A percentile compares a stretch with the other conserved stretches of the same genome.
These are phyloP conservation scores for Immersiella caudata DNA, from an alignment of 495 filamentous ascomycete species.

Conservation along the genomic window DNA sequence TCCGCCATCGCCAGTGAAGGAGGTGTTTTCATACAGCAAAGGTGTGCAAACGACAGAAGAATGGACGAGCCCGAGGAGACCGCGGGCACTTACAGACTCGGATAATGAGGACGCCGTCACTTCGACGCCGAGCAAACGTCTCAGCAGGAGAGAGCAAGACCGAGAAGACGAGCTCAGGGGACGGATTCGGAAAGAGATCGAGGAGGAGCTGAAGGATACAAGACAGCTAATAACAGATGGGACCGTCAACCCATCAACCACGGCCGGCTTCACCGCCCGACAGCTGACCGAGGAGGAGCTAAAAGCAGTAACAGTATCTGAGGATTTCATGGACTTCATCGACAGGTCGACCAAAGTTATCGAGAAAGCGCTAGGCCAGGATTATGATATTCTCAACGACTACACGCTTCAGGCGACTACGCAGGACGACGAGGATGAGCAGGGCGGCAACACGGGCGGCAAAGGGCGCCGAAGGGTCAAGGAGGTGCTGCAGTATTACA, in stretches of 20 bases:
- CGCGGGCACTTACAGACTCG: constrained; percentile 56
- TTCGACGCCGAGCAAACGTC: constrained; percentile 61
- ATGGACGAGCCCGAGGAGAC: constrained; percentile 58
- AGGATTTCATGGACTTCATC: constrained; percentile 93
- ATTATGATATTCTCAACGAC: constrained; percentile 92
- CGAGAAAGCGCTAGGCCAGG: constrained; percentile 88
- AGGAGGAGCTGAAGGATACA: constrained; percentile 80
- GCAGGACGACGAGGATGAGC: constrained; percentile 82
- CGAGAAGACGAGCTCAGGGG: constrained; percentile 87
- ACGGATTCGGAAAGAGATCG: constrained; percentile 84
- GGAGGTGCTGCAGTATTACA: constrained; percentile 89
- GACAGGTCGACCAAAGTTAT: constrained; percentile 96
- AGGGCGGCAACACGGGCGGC: constrained; percentile 65
- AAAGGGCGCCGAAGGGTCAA: constrained; percentile 79
- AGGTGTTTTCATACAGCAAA: constrained; percentile 93
- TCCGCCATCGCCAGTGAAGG: constrained; percentile 69
- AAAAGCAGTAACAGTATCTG: constrained; percentile 84
- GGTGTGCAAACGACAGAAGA: constrained; percentile 81
- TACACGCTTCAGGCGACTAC: constrained; percentile 79
- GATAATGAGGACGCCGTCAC: constrained; percentile 57
- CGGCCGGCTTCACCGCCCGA: constrained; percentile 74
- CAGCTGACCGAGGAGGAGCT: constrained; percentile 83
- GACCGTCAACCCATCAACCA: constrained; percentile 45
- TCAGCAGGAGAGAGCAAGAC: constrained; percentile 75
- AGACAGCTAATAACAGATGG: constrained; percentile 60